These are phyloP conservation scores for Coniophora puteana DNA, from an alignment of 1,284 basidiomycete species.

Conservation along the genomic window DNA sequence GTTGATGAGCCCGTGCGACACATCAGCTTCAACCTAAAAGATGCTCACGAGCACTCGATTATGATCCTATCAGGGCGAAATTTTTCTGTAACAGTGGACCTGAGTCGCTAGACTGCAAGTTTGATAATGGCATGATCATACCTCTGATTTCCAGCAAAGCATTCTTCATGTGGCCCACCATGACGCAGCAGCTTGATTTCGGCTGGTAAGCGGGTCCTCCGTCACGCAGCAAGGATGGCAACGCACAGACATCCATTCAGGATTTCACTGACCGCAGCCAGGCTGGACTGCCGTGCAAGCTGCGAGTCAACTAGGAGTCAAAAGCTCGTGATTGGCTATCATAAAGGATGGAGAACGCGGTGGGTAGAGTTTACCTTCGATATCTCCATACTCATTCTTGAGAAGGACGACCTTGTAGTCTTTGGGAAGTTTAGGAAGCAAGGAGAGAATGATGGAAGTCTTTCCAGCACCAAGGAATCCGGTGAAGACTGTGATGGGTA, in stretches of 20 bases:
- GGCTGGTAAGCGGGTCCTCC: neutral
- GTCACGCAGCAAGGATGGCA: conserved; percentile 1
- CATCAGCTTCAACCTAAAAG: no score
- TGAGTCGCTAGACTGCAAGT: conserved; percentile 1
- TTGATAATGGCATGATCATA: conserved; percentile 23
- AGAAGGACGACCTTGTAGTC: conserved; percentile 84
- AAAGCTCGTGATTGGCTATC: neutral
- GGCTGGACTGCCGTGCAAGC: conserved; percentile 76
- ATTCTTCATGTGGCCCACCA: conserved; percentile 89
- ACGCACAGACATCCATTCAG: conserved; percentile 87
- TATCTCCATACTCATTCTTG: conserved; percentile 88
- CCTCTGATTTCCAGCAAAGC: conserved; percentile 84
- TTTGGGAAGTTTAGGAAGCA: conserved; percentile 74
- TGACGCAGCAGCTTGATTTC: conserved; percentile 73
- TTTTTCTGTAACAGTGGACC: conserved; percentile 57
- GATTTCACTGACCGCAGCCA: conserved; percentile 86
- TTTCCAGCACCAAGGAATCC: conserved; percentile 78
- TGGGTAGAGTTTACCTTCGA: conserved; percentile 50
- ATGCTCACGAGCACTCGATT: conserved; percentile 85
- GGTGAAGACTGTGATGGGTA: conserved; percentile 84
- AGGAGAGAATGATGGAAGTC: conserved; percentile 78
- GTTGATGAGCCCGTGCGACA: no score
- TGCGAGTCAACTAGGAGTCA: conserved; percentile 73
- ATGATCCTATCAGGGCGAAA: conserved; percentile 85
- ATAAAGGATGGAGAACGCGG: conserved; percentile 5